Conservation (phyloP, 2,329 filamentous ascomycete species). For the Myotisia sp. region DNA sequence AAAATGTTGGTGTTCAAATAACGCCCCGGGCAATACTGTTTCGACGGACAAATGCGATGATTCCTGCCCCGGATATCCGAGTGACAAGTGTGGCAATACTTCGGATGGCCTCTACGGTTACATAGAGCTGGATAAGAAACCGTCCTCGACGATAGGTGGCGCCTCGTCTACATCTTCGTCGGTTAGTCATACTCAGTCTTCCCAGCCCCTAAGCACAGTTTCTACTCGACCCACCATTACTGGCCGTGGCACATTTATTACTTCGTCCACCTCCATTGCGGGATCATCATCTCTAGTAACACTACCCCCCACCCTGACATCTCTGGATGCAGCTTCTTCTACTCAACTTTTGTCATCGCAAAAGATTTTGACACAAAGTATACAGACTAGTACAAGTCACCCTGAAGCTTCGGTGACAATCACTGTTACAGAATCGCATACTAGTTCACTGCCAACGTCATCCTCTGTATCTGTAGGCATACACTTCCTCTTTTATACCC, state of each 20-base stretch:
- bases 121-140: slow-evolving; percentile 23
- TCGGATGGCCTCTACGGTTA: slow-evolving; percentile 30
- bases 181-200: slow-evolving; percentile 11
- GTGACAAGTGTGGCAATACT: slow-evolving; percentile 32
- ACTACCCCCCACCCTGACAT: background rate
- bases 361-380: slow-evolving; percentile 6
- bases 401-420: slow-evolving; percentile 3
- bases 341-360: slow-evolving; percentile 3
- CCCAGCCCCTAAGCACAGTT: slow-evolving; percentile 4
- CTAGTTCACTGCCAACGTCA: background rate
- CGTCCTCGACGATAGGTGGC: slow-evolving; percentile 16
- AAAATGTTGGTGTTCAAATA: slow-evolving; percentile 37
- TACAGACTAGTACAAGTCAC: slow-evolving; percentile 3
- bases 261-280: background rate
- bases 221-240: slow-evolving; percentile 4
- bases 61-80: slow-evolving; percentile 34
- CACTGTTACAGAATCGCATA: slow-evolving; percentile 8
- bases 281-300: background rate
- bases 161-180: slow-evolving; percentile 10
- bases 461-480: background rate
- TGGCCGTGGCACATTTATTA: slow-evolving; percentile 2
- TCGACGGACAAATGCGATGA: slow-evolving; percentile 25
- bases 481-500: slow-evolving; percentile 1
- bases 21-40: slow-evolving; percentile 26
- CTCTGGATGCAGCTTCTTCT: background rate